phyloP scores from a whole-genome alignment of 192 early-diverging fungal genomes.

The Phlyctochytrium planicorne region DNA sequence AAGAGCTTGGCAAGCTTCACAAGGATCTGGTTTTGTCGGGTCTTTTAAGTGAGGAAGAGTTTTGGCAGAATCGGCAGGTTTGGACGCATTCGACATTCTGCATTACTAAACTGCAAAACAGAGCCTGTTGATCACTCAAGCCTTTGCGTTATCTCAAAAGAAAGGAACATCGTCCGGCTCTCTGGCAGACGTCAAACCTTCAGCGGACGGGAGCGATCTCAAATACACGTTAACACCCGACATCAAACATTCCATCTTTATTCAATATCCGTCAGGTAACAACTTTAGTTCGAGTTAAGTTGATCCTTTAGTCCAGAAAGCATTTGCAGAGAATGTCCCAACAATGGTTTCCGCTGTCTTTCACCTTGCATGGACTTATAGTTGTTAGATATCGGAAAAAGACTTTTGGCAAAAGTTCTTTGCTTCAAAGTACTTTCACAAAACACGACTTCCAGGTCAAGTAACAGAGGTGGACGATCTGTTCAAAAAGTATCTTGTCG shows the following conservation, averaged over 20 bases:
- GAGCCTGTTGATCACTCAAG: conserved; percentile 71
- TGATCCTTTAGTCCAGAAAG: conserved; percentile 71
- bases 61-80: conserved; percentile 83
- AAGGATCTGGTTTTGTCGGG: conserved; percentile 73
- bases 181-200: conserved; percentile 54
- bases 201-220: conserved; percentile 73
- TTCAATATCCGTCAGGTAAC: conserved; percentile 78
- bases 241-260: conserved; percentile 84
- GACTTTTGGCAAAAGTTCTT: conserved; percentile 89
- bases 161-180: conserved; percentile 77
- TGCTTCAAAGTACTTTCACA: conserved; percentile 80
- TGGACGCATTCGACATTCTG: not conserved
- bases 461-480: conserved; percentile 63
- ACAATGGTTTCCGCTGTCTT: conserved; percentile 56
- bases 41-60: conserved; percentile 86
- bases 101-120: conserved; percentile 35
- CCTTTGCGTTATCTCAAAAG: conserved; percentile 66
- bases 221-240: conserved; percentile 89
- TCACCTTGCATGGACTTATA: conserved; percentile 3
- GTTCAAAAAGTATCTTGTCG: conserved; percentile 73
- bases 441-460: conserved; percentile 50
- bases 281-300: not conserved
- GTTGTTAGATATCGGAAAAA: conserved; percentile 57
- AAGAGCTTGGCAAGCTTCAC: conserved; percentile 51
- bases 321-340: conserved; percentile 81